Evolutionary conservation across 495 filamentous ascomycete genomes (phyloP), one percentile per base, ranked within the genome.

Genomic region (Aspergillus mulundensis): DNA sequence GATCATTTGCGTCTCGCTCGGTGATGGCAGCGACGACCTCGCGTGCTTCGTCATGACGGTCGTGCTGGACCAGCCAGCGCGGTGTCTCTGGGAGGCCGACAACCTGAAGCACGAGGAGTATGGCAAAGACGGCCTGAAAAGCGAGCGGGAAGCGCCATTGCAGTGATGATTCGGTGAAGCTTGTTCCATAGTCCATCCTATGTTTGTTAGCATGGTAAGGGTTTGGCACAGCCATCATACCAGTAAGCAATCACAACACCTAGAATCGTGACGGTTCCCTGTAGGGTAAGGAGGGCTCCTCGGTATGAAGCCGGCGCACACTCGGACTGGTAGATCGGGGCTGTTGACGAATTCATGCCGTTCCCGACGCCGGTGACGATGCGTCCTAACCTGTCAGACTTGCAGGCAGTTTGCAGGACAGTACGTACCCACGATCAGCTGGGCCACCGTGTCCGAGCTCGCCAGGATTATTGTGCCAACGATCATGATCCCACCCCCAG

Each of bases 31-130:
- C 61, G 24, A 57, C 54, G 47, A 45, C 62, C 43, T 50, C 68
- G 51, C 50, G 68, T 44, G 80, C 80, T 58, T 82, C 78, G 16
- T 80, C 74, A 49, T 77, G 63, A 0, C 77, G 69, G 43, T 76
- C 79, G 47, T 81, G 72, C 20, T 76, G 71, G 25, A 77, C 73
- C 23, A 82, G 70, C 79, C 80, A 82, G 47, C 78, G 69, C 53
- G 84, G 74, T 40, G 79, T 80, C 63, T 85, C 88, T 5, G 87
- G 88, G 0, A 90, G 75, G 55, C 80, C 80, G 14, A 73, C 65
- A 71, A 88, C 85, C 32, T 81, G 77, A 30, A 80, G 54, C 36
- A 80, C 75, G 58, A 84, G 66, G 40, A 76, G 67, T 56, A 84
- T 58, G 24, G 81, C 79, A 63, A 85, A 84, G 56, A 85, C 63